These are phyloP conservation scores for Hyaloscypha finlandica DNA, from an alignment of 495 filamentous ascomycete genomes.

Conservation along the genomic window DNA sequence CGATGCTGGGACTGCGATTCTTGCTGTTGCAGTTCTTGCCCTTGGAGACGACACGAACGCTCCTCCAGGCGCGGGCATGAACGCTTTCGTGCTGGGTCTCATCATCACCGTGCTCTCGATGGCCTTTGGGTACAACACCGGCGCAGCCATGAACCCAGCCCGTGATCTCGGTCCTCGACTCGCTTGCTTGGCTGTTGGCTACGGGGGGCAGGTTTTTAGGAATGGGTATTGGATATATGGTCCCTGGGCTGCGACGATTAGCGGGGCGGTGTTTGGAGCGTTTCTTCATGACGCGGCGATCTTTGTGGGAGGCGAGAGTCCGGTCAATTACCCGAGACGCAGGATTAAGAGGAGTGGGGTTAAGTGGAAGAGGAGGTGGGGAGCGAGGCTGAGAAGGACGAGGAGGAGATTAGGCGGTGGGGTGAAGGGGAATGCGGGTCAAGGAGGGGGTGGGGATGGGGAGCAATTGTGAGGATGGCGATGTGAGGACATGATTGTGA, in stretches of 20 bases:
- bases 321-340: conserved; percentile 48
- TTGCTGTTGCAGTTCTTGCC: conserved; percentile 53
- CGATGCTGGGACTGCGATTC: conserved; percentile 51
- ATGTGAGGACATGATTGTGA: not conserved
- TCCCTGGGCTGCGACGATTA: conserved; percentile 40
- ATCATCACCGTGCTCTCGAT: conserved; percentile 49
- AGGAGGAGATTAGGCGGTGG: not conserved
- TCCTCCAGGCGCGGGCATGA: conserved; percentile 46
- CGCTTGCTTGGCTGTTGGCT: conserved; percentile 46
- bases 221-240: conserved; percentile 50
- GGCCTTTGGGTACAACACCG: conserved; percentile 48
- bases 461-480: not conserved
- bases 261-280: conserved; percentile 47
- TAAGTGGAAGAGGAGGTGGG: conserved; percentile 29
- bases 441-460: not conserved
- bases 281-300: conserved; percentile 55
- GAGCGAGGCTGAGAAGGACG: conserved; percentile 14
- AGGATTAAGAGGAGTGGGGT: conserved; percentile 27
- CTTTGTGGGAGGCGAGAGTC: conserved; percentile 54
- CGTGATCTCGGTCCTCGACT: conserved; percentile 53
- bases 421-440: not conserved
- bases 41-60: conserved; percentile 54
- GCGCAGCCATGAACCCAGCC: conserved; percentile 52
- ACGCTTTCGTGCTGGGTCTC: conserved; percentile 52
- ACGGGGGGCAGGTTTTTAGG: conserved; percentile 41